Conservation (phyloP, 2,329 filamentous ascomycete genomes). For the Coniochaeta sp. region DNA sequence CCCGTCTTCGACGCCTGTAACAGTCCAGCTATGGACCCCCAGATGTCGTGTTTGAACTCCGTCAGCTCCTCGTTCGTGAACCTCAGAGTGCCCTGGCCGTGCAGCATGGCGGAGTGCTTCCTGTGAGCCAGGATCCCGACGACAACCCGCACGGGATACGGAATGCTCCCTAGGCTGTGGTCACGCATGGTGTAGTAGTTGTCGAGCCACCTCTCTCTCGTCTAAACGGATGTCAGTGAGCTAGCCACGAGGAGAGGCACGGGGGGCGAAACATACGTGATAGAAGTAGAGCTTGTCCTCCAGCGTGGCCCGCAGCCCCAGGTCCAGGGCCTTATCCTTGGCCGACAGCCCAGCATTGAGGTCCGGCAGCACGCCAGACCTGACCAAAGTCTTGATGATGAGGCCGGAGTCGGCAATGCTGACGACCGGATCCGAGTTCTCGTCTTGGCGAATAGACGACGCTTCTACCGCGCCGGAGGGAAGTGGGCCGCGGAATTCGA, state of each 20-base stretch:
- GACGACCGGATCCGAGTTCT: not conserved
- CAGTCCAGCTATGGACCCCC: constrained; percentile 40
- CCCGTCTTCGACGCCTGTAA: constrained; percentile 27
- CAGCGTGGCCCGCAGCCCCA: constrained; percentile 44
- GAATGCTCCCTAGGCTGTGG: constrained; percentile 36
- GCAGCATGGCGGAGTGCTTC: constrained; percentile 30
- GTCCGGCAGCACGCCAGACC: constrained; percentile 33
- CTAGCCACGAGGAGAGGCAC: not conserved
- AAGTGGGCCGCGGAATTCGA: constrained; percentile 18
- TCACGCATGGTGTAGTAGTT: constrained; percentile 54
- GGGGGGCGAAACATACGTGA: constrained; percentile 24
- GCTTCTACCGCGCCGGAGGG: not conserved
- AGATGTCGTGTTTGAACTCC: constrained; percentile 39
- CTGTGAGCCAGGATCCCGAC: constrained; percentile 43
- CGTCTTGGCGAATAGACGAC: not conserved
- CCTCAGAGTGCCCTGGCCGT: constrained; percentile 49
- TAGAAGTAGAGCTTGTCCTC: constrained; percentile 57
- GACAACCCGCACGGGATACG: constrained; percentile 42
- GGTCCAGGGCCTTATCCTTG: constrained; percentile 34
- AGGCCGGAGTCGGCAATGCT: constrained; percentile 43
- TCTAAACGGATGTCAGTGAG: constrained; percentile 17
- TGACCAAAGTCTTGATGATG: constrained; percentile 40
- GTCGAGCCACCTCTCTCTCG: constrained; percentile 47
- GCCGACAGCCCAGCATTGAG: constrained; percentile 36
- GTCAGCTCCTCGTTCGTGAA: constrained; percentile 41